phyloP scores from a whole-genome alignment of 1,284 basidiomycete species.

The Cutaneotrichosporon mucoides region DNA sequence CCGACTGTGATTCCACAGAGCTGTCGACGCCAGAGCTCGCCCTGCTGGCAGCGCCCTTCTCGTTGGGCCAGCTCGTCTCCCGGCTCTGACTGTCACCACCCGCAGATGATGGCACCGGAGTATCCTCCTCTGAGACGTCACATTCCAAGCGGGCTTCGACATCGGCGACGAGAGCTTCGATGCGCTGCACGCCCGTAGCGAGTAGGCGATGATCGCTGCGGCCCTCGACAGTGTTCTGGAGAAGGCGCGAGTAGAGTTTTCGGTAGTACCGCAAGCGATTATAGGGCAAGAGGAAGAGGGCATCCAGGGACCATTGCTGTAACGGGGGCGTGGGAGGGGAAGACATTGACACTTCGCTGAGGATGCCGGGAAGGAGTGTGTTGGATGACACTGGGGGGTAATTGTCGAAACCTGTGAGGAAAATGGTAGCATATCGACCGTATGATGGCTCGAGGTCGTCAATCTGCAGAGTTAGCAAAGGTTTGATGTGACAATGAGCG shows the following conservation, averaged over 20 bases:
- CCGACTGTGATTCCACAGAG: slow-evolving; percentile 37
- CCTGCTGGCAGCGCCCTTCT: slow-evolving; percentile 34
- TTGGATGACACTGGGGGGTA: slow-evolving; percentile 78
- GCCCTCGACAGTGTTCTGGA: slow-evolving; percentile 84
- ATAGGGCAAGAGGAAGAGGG: slow-evolving; percentile 80
- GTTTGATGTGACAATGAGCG: background rate
- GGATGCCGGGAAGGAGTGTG: slow-evolving; percentile 62
- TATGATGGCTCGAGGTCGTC: slow-evolving; percentile 86
- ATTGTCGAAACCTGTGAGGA: slow-evolving; percentile 70
- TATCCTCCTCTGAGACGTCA: slow-evolving; percentile 42
- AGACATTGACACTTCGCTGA: slow-evolving; percentile 64
- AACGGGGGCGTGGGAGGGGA: slow-evolving; percentile 56
- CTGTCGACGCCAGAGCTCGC: slow-evolving; percentile 39
- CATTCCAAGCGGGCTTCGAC: slow-evolving; percentile 59
- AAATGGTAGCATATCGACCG: slow-evolving; percentile 71
- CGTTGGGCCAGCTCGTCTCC: slow-evolving; percentile 32
- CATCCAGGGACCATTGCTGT: slow-evolving; percentile 73
- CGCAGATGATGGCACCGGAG: background rate
- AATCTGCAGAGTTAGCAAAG: slow-evolving; percentile 56
- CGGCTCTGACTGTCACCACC: slow-evolving; percentile 17
- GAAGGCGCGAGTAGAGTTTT: slow-evolving; percentile 78
- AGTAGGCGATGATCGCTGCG: slow-evolving; percentile 82
- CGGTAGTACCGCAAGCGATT: slow-evolving; percentile 85
- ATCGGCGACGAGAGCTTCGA: slow-evolving; percentile 68
- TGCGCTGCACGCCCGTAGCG: slow-evolving; percentile 70